Evolutionary conservation across 192 early-diverging fungal genomes (phyloP), one percentile per base, ranked within the genome.

Genomic region (Dissophora ornata): DNA sequence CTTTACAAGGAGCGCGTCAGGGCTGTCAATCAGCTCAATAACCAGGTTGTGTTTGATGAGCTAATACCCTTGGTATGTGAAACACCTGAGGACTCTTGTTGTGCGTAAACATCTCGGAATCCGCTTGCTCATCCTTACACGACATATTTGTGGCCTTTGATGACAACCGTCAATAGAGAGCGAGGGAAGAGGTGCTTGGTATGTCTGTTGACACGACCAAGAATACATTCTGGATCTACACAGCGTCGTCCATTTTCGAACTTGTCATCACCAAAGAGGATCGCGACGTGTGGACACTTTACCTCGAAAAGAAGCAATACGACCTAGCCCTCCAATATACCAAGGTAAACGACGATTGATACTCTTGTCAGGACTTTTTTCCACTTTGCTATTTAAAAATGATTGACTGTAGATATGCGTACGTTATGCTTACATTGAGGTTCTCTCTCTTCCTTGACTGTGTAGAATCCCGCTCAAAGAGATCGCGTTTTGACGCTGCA

Each of bases 221-320:
- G 63, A 88, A 90, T 56, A 97, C 97, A 1, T 96, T 90, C 60
- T 99, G 98, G 98, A 82, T 98, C 26, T 93, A 88, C 41, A 97
- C 96, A 6, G 90, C 89, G n/a, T 58, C 80, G 12, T 83, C 90
- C 3, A 87, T 99, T 34, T 94, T 90, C 65, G 97, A 99, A 82
- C 79, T 99, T n/a, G 85, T 95, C 26, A 88, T 98, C 24, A 90
- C 85, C 0, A 92, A 97, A 32, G 98, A 99, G 83, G 95, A 96
- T 57, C 89, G 96, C 34, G 91, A 99, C 62, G 91, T 97, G 6
- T 99, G 98, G 98, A 86, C 89, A 32, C 85, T 98, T 2, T 98
- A 92, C 69, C 80, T 99, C 38, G 80, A 90, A 28, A 89, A 88
- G 36, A 90, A 91, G 54, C 83, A 90, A 58, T 99, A 93, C 71